Base-by-base conservation (phyloP, 768 basidiomycete species). In the Lactarius sanguifluus region DNA sequence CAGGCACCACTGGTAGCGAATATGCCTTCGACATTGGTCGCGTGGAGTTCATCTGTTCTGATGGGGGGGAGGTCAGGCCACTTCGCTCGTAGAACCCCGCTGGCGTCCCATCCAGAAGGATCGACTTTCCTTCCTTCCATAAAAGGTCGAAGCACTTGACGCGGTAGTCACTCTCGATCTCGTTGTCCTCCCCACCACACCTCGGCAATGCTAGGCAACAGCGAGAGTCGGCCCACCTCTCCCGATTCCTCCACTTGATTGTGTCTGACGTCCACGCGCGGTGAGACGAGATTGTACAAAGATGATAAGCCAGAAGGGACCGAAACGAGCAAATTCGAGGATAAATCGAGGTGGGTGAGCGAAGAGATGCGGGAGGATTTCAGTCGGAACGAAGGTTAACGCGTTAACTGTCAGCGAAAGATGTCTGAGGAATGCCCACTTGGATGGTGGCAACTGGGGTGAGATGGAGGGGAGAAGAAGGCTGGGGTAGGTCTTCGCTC, bases 71-170 rank as follows among this genome's bases (percentile, higher is more conserved):
- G 80, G 28, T 28, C 28, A 28, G 28, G 28, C 28, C 3, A 1
- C 3, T 28, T 28, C 28, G 28, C 28, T 28, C 28, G 28, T 28
- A 28, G 28, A 28, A 28, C 28, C 85, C 83, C 5, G 92, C 89
- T 12, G 75, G 75, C 7, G 82, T 78, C 5, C 92, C 93, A 72
- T 98, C 95, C 41, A 98, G 76, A n/a, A 79, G 76, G 30, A 96
- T 82, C 10, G 77, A 78, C 77, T 88, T 92, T 23, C n/a, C n/a
- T n/a, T 97, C 96, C 71, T 86, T 86, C 77, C 82, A 86, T 75
- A 98, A 98, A 96, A 96, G 75, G n/a, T n/a, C n/a, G n/a, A n/a
- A n/a, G n/a, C 94, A 91, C 25, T 85, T 80, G 41, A 91, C 75
- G 20, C 95, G 83, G 75, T 91, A n/a, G 47, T 83, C 83, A 62